Percentiles rank a stretch among this genome's conserved stretches.
phyloP scores from a whole-genome alignment of 768 basidiomycete genomes.

The Boletus insuetus region DNA sequence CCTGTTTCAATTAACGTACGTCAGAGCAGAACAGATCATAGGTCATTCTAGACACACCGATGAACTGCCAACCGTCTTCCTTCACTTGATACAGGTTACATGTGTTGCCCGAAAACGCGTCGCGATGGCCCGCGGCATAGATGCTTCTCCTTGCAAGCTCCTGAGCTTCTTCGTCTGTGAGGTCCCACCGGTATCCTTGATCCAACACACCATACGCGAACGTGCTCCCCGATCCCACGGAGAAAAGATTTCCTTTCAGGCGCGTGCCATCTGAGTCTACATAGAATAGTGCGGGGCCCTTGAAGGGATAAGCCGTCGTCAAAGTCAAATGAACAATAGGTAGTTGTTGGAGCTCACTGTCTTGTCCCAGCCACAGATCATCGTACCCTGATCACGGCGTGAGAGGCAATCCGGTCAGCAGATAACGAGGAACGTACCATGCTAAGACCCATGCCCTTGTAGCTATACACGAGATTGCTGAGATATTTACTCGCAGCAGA shows the following conservation, averaged over 20 bases:
- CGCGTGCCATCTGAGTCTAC: constrained; percentile 97
- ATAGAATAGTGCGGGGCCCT: constrained; percentile 94
- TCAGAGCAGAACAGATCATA: constrained; percentile 9
- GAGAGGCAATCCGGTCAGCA: not conserved
- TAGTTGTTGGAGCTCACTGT: constrained; percentile 54
- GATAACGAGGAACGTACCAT: constrained; percentile 63
- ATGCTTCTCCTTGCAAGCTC: constrained; percentile 93
- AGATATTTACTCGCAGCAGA: constrained; percentile 99
- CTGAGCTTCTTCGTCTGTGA: constrained; percentile 89
- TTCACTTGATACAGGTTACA: constrained; percentile 96
- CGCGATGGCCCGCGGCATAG: constrained; percentile 95
- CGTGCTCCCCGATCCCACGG: constrained; percentile 96
- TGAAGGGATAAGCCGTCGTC: constrained; percentile 14
- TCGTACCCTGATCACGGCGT: constrained; percentile 70
- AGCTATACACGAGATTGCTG: constrained; percentile 94
- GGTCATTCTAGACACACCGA: constrained; percentile 55
- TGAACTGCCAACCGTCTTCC: constrained; percentile 93
- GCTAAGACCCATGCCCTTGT: constrained; percentile 98
- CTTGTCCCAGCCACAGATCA: constrained; percentile 99
- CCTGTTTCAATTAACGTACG: constrained; percentile 42
- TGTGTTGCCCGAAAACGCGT: constrained; percentile 94
- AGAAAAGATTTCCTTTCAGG: constrained; percentile 96
- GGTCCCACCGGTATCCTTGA: constrained; percentile 91
- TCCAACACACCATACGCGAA: constrained; percentile 99
- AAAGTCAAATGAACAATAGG: not conserved